phyloP scores from a whole-genome alignment of 2,329 filamentous ascomycete genomes.

The Cordyceps pruinosa region DNA sequence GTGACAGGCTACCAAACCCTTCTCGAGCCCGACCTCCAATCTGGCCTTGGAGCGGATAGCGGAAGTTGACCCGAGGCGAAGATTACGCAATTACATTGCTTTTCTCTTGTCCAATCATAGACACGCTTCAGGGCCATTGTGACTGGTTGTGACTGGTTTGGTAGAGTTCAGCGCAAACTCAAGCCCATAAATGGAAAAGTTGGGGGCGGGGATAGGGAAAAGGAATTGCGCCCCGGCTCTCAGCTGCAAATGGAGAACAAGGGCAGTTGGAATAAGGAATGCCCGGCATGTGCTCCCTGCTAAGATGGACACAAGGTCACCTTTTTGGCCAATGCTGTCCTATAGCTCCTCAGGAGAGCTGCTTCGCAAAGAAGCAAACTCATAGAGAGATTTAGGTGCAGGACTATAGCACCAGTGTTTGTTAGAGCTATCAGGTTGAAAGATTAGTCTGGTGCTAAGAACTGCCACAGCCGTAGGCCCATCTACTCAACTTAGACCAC shows the following conservation, averaged over 20 bases:
- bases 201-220: neutral
- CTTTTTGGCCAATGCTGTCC: too few species aligned
- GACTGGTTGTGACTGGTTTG: neutral
- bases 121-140: neutral
- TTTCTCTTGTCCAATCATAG: neutral
- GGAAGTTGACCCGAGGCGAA: neutral
- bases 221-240: neutral
- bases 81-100: neutral
- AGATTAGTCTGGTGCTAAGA: neutral
- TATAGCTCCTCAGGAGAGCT: too few species aligned
- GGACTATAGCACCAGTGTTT: too few species aligned
- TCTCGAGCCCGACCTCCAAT: neutral
- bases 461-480: neutral
- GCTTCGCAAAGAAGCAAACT: too few species aligned
- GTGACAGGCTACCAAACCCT: neutral
- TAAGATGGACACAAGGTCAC: too few species aligned
- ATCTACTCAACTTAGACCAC: neutral
- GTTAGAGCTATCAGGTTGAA: neutral
- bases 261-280: neutral
- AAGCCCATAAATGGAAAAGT: neutral
- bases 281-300: neutral
- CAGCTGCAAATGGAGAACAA: neutral
- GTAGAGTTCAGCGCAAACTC: conserved; percentile 2
- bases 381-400: too few species aligned
- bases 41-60: neutral